A percentile compares a stretch with the other conserved stretches of the same genome.
phyloP scores from a whole-genome alignment of 2,329 filamentous ascomycete genomes.

The Corynespora cassiicola region DNA sequence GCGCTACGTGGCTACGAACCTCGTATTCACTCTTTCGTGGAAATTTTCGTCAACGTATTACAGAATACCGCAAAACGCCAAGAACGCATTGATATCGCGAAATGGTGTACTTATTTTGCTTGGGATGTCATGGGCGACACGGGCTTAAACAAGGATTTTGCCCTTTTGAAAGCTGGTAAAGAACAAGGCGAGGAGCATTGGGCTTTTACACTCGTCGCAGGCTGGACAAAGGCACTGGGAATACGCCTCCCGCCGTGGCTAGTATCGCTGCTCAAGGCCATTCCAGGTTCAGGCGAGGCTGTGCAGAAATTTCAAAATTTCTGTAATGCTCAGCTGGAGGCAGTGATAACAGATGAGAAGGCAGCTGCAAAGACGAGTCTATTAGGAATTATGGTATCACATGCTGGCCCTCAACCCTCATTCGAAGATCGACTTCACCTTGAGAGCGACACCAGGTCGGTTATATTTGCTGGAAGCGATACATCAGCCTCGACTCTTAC shows the following conservation, averaged over 20 bases:
- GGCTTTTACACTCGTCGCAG: conserved; percentile 32
- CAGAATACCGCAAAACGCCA: neutral
- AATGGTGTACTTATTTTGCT: conserved; percentile 1
- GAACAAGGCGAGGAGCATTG: conserved; percentile 4
- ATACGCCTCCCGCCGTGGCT: too few relatives aligned
- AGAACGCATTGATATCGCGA: conserved; percentile 8
- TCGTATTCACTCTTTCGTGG: conserved; percentile 5
- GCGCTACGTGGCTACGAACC: conserved; percentile 33
- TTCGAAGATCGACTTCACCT: conserved; percentile 29
- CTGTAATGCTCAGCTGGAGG: too few relatives aligned
- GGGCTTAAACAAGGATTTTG: conserved; percentile 6
- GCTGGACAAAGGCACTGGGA: too few relatives aligned
- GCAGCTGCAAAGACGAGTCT: too few relatives aligned
- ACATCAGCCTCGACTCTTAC: conserved; percentile 38
- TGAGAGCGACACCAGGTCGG: conserved; percentile 35
- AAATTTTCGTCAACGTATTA: conserved; percentile 1
- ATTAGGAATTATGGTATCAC: too few relatives aligned
- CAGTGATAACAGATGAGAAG: too few relatives aligned
- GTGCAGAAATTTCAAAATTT: too few relatives aligned
- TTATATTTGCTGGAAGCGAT: conserved; percentile 38
- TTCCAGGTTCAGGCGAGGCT: too few relatives aligned
- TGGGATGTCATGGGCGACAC: conserved; percentile 12
- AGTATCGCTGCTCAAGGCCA: too few relatives aligned
- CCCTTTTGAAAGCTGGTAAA: conserved; percentile 4
- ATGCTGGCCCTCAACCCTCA: too few relatives aligned